phyloP scores from a whole-genome alignment of 2,329 filamentous ascomycete genomes.

The Beauveria brongniartii region DNA sequence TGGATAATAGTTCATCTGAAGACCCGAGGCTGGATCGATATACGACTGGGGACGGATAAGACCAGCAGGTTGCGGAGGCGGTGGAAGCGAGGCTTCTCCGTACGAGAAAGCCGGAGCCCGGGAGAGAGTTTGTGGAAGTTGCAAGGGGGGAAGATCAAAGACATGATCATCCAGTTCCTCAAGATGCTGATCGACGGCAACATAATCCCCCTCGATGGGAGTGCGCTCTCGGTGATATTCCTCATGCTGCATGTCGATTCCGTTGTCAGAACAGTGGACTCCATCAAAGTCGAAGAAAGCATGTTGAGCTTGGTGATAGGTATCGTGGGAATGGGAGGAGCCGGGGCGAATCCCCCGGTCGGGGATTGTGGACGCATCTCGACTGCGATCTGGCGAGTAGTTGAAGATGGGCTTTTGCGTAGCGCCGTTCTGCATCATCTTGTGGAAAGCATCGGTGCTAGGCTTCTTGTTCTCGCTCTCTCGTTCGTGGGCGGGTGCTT shows the following conservation, averaged over 20 bases:
- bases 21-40: conserved; percentile 55
- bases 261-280: conserved; percentile 59
- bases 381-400: background rate
- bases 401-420: background rate
- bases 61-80: conserved; percentile 14
- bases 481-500: conserved; percentile 17
- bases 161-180: background rate
- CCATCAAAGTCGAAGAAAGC: conserved; percentile 79
- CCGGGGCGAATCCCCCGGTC: conserved; percentile 25
- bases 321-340: conserved; percentile 45
- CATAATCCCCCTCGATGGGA: background rate
- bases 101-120: background rate
- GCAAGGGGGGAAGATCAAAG: conserved; percentile 2
- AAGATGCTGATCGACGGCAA: background rate
- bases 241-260: background rate
- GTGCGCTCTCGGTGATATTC: background rate
- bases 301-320: conserved; percentile 56
- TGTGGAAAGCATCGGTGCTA: conserved; percentile 25
- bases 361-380: background rate
- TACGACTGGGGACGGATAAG: conserved; percentile 47
- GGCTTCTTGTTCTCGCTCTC: conserved; percentile 5
- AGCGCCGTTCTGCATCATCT: conserved; percentile 18
- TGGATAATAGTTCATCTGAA: conserved; percentile 90
- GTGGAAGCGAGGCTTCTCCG: background rate
- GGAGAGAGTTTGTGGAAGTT: background rate